Conservation (phyloP, 805 yeast species). For the Debaryomyces maramus region DNA sequence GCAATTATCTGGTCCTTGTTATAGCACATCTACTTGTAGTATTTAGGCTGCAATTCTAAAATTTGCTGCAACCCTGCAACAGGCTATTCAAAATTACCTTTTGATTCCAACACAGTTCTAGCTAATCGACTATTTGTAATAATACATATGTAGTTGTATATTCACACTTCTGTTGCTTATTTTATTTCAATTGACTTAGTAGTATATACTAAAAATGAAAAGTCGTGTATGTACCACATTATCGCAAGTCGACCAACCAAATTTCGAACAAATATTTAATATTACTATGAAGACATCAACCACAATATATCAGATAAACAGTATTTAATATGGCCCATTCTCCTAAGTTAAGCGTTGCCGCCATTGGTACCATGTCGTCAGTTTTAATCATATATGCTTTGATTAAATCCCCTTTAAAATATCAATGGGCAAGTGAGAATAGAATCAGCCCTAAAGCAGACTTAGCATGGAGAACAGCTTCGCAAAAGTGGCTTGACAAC, state of each 20-base stretch:
- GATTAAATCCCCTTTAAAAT: constrained; percentile 45
- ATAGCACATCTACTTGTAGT: too few species aligned
- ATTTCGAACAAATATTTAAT: constrained; percentile 7
- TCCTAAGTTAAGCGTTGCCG: constrained; percentile 40
- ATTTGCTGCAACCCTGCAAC: too few species aligned
- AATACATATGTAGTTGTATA: too few species aligned
- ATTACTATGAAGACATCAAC: too few species aligned
- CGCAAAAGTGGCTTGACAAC: constrained; percentile 44
- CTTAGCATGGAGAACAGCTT: constrained; percentile 48
- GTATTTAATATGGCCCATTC: constrained; percentile 28
- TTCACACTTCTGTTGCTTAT: too few species aligned
- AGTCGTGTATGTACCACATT: constrained; percentile 1
- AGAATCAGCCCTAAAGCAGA: constrained; percentile 49
- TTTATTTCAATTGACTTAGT: too few species aligned
- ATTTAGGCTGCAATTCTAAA: too few species aligned
- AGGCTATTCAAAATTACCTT: too few species aligned
- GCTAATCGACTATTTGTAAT: too few species aligned
- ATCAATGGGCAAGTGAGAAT: constrained; percentile 41
- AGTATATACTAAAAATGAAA: too few species aligned
- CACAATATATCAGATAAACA: neutral
- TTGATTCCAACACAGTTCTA: too few species aligned
- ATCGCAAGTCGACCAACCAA: constrained; percentile 15
- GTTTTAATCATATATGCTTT: constrained; percentile 35
- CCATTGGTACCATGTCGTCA: constrained; percentile 44
- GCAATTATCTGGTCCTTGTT: too few species aligned